These are phyloP conservation scores for Aspergillus panamensis DNA, from an alignment of 495 filamentous ascomycete genomes.

Conservation along the genomic window DNA sequence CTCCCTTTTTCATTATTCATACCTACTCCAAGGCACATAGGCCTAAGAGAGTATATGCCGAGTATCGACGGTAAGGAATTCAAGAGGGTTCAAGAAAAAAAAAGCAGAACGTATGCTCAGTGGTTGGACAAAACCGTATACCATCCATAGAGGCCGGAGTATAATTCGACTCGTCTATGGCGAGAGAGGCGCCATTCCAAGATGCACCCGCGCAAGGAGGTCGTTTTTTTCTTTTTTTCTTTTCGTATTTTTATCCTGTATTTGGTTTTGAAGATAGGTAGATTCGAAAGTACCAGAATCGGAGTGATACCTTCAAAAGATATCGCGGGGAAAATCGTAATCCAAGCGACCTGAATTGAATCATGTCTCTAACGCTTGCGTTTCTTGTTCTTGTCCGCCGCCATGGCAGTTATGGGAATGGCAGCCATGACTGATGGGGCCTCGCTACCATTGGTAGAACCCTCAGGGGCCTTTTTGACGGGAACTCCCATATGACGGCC, in stretches of 20 bases:
- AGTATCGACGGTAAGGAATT: constrained; percentile 7
- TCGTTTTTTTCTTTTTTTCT: background rate
- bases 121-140: constrained; percentile 5
- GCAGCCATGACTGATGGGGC: constrained; percentile 33
- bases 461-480: constrained; percentile 62
- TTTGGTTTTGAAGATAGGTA: background rate
- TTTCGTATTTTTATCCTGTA: background rate
- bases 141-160: constrained; percentile 6
- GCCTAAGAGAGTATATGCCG: constrained; percentile 6
- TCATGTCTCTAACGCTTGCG: constrained; percentile 59
- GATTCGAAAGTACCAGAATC: constrained; percentile 2
- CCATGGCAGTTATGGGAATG: constrained; percentile 30
- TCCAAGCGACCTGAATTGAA: background rate
- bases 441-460: constrained; percentile 24
- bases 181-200: constrained; percentile 6
- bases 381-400: constrained; percentile 64
- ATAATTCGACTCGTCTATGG: constrained; percentile 17
- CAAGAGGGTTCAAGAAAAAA: constrained; percentile 4
- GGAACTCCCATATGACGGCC: constrained; percentile 96
- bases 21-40: background rate
- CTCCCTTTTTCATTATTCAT: background rate
- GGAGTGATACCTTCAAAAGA: background rate
- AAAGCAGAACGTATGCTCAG: constrained; percentile 5
- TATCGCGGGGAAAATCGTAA: background rate
- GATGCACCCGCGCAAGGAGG: background rate